Evolutionary conservation across 257 asterid genomes (phyloP), one percentile per base, ranked within the genome.

Genomic region (Henckelia pumila): DNA sequence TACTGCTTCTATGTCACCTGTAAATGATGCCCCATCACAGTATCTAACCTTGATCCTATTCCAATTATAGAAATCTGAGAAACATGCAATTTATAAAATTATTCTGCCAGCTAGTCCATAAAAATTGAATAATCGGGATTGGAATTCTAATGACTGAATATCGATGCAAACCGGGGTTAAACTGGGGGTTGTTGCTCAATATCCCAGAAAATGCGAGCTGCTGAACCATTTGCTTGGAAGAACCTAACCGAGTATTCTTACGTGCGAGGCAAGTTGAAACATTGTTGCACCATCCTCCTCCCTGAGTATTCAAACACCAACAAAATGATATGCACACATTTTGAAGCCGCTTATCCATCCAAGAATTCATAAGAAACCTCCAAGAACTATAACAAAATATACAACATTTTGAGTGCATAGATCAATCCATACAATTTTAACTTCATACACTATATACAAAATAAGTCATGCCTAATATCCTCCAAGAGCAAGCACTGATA

Each of bases 251-350:
- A 21, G 77, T 75, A 33, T 29, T 62, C 47, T 21, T 86, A 10
- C 92, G 84, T 0, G 71, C 79, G 13, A 86, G 76, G 61, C 95
- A 93, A 44, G 76, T 77, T 6, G 89, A 71, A 2, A 59, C 77
- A 37, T 85, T 88, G 67, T 85, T 84, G 84, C 99, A 90, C 99
- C 99, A 93, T 53, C 87, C 97, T 71, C 99, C 99, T 30, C 53
- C 61, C 8, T 30, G 8, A 19, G 40, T 2, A 5, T 7, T 3
- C 29, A 29, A 6, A 50, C 29, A 66, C 29, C 8, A 64, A 3
- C 22, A 17, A 14, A 37, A 47, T 37, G n/a, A 13, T 14, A 61
- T 35, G n/a, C 6, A 19, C 53, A 3, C 16, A 30, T n/a, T 59
- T 14, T 4, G 44, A 16, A 59, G 63, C 23, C n/a, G 6, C 21